Base-by-base conservation (phyloP, 2,329 filamentous ascomycete genomes). In the Fragosphaeria purpurea region DNA sequence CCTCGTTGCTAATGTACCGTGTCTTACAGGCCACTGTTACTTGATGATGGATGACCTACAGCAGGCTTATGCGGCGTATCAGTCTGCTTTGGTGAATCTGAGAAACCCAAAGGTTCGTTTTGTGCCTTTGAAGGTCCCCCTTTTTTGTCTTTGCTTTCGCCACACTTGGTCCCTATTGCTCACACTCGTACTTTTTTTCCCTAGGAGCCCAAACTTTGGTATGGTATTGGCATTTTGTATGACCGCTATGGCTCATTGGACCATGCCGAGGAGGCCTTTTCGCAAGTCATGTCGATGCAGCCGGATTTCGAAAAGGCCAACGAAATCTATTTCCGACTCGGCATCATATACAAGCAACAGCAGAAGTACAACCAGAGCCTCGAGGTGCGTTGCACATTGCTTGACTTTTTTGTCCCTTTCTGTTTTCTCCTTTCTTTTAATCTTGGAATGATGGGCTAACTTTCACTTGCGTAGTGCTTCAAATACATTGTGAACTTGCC, bases 331-430 rank as follows among this genome's bases (percentile, higher is more conserved):
- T 98, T 98, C 70, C 82, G 93, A 33, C 78, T 98, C 7, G 93
- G 93, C n/a, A 98, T 98, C 71, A 97, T 98, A 58, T 97, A 97
- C 74, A 98, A 98, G 67, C 91, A 97, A 62, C 93, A 97, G 65
- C 85, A 90, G 55, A 97, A 97, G 66, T 98, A 90, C 65, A 75
- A 76, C 48, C 85, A 94, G 63, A 96, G 90, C 74, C 74, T 97
- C 44, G 93, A 97, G 70, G 90, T 95, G 73, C 61, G 74, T 66
- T 44, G 33, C 11, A 7, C 46, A 34, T 4, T n/a, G 40, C 12
- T 8, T 32, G 31, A 22, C 40, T 32, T 37, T 39, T n/a, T 6
- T n/a, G 34, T 30, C n/a, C 32, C 42, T 30, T 56, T 60, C 40
- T 30, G 4, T 13, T 13, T 48, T 38, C 5, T 33, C 37, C 22